phyloP scores from a whole-genome alignment of 1,139 yeast genomes.

The Meyerozyma carpophila region DNA sequence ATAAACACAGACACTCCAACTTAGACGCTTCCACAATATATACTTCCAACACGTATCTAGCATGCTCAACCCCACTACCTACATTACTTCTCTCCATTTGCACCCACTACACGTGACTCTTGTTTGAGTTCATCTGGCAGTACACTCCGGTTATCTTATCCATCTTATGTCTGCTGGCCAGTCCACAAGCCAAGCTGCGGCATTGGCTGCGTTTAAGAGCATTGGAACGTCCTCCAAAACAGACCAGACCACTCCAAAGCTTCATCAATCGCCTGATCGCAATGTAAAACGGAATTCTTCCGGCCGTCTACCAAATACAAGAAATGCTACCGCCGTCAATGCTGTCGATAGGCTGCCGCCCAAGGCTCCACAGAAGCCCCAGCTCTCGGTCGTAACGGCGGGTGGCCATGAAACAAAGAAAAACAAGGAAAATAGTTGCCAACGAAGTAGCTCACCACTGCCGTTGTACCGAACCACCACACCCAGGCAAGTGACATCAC shows the following conservation, averaged over 20 bases:
- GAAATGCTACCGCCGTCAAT: neutral
- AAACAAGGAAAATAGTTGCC: neutral
- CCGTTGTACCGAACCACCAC: neutral
- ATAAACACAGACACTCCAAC: no score
- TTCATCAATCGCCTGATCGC: neutral
- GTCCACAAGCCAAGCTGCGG: slow-evolving; percentile 17
- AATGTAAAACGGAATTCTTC: neutral
- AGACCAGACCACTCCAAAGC: neutral
- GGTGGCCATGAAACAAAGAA: neutral
- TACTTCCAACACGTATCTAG: no score
- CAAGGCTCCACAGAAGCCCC: neutral
- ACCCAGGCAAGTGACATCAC: neutral
- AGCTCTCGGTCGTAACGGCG: neutral
- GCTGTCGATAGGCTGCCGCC: neutral
- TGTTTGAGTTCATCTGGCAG: neutral
- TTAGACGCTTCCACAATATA: no score
- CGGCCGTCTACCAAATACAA: neutral
- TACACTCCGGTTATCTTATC: neutral
- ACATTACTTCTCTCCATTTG: neutral
- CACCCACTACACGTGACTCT: neutral
- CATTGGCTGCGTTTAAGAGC: slow-evolving; percentile 17
- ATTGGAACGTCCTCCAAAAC: neutral
- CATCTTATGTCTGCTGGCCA: neutral
- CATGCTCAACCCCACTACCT: no score
- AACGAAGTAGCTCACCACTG: neutral